These are phyloP conservation scores for Medicago truncatula DNA, from an alignment of 306 rosid species.

Conservation along the genomic window MtrunA17r5.0-ANR NC_053049.1:25988001-25988500, in stretches of 20 bases:
- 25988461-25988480: constrained; percentile 43
- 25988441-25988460: constrained; percentile 43
- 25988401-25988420: constrained; percentile 23
- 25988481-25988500: constrained; percentile 31
- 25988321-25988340: background rate
- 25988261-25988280: constrained; percentile 18
- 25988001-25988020: too few relatives aligned
- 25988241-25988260: background rate
- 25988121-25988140: background rate
- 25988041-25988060: too few relatives aligned
- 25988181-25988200: background rate
- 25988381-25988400: constrained; percentile 26
- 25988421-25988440: constrained; percentile 24
- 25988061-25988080: too few relatives aligned
- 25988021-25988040: too few relatives aligned
- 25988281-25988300: constrained; percentile 30
- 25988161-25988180: background rate
- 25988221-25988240: background rate
- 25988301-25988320: background rate
- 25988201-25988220: background rate
- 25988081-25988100: background rate
- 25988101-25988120: background rate
- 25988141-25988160: background rate
- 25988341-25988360: constrained; percentile 39
- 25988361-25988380: constrained; percentile 43